Evolutionary conservation across 768 basidiomycete species (phyloP).

Genomic region (Calocera cornea): DNA sequence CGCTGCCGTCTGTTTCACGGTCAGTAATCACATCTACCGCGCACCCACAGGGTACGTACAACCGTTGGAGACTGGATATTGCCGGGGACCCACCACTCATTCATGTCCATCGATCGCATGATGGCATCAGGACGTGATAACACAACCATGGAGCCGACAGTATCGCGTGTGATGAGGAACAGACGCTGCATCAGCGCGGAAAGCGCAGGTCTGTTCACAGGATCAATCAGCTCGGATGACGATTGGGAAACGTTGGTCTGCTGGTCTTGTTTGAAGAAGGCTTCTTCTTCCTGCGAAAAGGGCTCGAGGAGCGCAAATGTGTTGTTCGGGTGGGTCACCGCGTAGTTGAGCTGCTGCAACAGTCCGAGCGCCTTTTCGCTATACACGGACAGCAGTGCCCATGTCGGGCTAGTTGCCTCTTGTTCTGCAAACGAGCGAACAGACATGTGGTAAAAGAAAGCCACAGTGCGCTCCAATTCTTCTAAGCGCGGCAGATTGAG

Average conservation of each 20-base stretch:
- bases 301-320: constrained; percentile 71
- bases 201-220: constrained; percentile 55
- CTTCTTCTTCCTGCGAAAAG: constrained; percentile 59
- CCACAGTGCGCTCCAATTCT: constrained; percentile 69
- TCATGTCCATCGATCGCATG: neutral
- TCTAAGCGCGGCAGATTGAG: constrained; percentile 66
- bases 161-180: constrained; percentile 53
- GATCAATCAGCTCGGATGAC: constrained; percentile 40
- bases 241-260: constrained; percentile 20
- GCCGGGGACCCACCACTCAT: neutral
- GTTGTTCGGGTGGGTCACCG: constrained; percentile 81
- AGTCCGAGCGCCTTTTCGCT: constrained; percentile 54
- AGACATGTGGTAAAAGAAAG: constrained; percentile 64
- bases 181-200: constrained; percentile 58
- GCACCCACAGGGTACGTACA: neutral
- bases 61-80: neutral
- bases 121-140: constrained; percentile 2
- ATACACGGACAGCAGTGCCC: constrained; percentile 55
- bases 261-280: constrained; percentile 48
- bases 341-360: constrained; percentile 79
- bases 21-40: neutral
- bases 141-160: constrained; percentile 31
- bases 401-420: constrained; percentile 31
- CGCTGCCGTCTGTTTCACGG: constrained; percentile 54
- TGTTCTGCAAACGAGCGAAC: constrained; percentile 37